Percentiles rank a stretch among this genome's conserved stretches.
Evolutionary conservation across 495 filamentous ascomycete species (phyloP).

Genomic region (Talaromyces adpressus): DNA sequence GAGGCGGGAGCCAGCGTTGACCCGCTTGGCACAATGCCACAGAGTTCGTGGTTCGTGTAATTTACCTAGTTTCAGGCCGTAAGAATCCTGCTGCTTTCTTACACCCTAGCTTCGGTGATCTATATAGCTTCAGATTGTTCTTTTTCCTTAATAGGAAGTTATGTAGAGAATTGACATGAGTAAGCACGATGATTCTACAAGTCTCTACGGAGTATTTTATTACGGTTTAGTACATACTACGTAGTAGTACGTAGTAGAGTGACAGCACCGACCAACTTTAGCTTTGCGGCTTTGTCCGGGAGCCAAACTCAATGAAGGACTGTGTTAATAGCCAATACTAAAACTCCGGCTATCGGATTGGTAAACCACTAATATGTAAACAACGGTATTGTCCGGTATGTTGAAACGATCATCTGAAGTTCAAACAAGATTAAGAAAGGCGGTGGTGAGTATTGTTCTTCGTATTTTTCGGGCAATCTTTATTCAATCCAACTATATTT

Average conservation of each 20-base stretch:
- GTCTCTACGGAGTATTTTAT: neutral
- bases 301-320: conserved; percentile 1
- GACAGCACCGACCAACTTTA: neutral
- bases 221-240: no score
- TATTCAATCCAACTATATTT: no score
- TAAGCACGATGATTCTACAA: neutral
- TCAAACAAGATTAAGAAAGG: neutral
- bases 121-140: neutral
- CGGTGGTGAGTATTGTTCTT: neutral
- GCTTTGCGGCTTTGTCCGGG: conserved; percentile 3
- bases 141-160: neutral
- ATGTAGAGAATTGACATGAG: neutral
- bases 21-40: neutral
- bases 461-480: neutral
- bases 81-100: neutral
- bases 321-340: neutral
- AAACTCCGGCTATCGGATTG: neutral
- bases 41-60: neutral
- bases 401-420: neutral
- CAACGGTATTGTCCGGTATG: neutral
- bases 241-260: no score
- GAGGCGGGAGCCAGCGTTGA: neutral
- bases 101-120: neutral
- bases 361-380: neutral
- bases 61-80: neutral